Base-by-base conservation (phyloP, 2,329 filamentous ascomycete species). In the Raffaelea deltoideospora region DNA sequence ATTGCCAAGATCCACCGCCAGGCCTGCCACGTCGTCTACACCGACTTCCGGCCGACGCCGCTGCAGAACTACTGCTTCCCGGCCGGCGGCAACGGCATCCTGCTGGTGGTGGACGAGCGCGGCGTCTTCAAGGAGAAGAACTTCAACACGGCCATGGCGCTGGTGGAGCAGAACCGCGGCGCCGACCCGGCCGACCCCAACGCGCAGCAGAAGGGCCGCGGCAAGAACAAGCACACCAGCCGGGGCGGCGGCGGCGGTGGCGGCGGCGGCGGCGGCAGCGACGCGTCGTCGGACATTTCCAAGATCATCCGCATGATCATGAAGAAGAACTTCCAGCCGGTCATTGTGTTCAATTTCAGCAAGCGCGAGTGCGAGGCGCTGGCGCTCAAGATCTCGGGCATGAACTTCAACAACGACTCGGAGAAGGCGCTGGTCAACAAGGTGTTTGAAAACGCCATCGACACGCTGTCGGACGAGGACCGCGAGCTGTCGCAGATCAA, bases 301-400 rank as follows among this genome's bases (percentile, higher is more conserved):
- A 96, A 95, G 67, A 94, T 98, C 50, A 82, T 98, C 47, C 83
- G 82, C 58, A 98, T 98, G 90, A 93, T 96, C 48, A 93, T 98
- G 79, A 71, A 84, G 60, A 94, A 87, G 63, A 90, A 82, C 53
- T 92, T 90, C 60, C 95, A 98, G 51, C 90, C 90, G 0, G 90
- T 96, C 49, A 98, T 98, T 53, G 86, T 98, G 28, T 98, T 98
- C 72, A 96, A 88, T 59, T 98, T 98, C 64, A 95, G 87, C 68
- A 98, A 98, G 64, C 73, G 88, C 46, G 88, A 96, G 50, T 95
- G 88, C 54, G 90, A 98, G 60, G 76, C 78, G 43, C 77, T 90
- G 56, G 90, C 90, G 2, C 65, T 98, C 33, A 74, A 85, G 47
- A 87, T 95, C 62, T 88, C 78, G 36, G 72, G 75, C 42, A 72